Evolutionary conservation across 352 stramenopile species (phyloP).

Genomic region (Salisapilia sapeloensis): DNA sequence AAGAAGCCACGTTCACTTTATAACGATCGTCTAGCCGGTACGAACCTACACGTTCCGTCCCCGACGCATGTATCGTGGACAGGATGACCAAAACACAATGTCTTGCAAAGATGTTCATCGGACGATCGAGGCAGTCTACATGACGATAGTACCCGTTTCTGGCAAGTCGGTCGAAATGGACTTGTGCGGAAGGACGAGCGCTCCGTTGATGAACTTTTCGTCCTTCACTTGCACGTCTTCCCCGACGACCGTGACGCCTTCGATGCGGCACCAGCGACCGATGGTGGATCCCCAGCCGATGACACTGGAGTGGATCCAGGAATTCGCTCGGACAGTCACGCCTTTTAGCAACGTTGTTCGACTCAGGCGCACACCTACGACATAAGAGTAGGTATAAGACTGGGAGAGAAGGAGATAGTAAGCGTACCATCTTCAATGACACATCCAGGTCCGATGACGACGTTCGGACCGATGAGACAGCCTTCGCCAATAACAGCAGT

Average conservation of each 20-base stretch:
- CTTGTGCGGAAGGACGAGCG: slow-evolving; percentile 78
- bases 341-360: slow-evolving; percentile 60
- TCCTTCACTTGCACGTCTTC: slow-evolving; percentile 81
- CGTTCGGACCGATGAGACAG: slow-evolving; percentile 73
- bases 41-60: too few relatives aligned
- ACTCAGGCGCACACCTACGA: slow-evolving; percentile 57
- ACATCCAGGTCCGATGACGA: slow-evolving; percentile 64
- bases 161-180: slow-evolving; percentile 74
- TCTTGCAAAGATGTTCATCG: too few relatives aligned
- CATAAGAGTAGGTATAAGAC: slow-evolving; percentile 1
- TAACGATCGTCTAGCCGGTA: too few relatives aligned
- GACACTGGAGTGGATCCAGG: slow-evolving; percentile 79
- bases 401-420: neutral
- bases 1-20: too few relatives aligned
- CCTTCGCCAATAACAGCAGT: slow-evolving; percentile 55
- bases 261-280: slow-evolving; percentile 71
- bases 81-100: too few relatives aligned
- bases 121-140: too few relatives aligned
- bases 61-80: too few relatives aligned
- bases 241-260: slow-evolving; percentile 69
- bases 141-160: slow-evolving; percentile 79
- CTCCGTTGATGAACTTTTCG: slow-evolving; percentile 80
- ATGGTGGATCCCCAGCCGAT: slow-evolving; percentile 81
- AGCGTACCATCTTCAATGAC: slow-evolving; percentile 72
- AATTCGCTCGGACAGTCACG: slow-evolving; percentile 63